Evolutionary conservation across 805 yeast species (phyloP).

Genomic region (Pachysolen tannophilus): DNA sequence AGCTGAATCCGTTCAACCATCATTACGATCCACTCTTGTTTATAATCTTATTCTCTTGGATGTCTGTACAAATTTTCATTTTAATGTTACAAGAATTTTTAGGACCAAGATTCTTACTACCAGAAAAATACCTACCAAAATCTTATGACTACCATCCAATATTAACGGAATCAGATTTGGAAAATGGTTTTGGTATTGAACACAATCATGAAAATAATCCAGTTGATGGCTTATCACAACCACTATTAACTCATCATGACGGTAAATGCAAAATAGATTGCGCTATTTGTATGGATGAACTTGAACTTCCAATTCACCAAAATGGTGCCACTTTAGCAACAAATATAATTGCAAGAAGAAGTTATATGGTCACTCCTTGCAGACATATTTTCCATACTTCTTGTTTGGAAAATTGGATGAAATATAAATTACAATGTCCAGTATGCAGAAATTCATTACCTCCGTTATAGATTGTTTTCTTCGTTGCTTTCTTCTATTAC

Average conservation of each 20-base stretch:
- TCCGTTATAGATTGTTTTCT: slow-evolving; percentile 41
- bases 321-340: slow-evolving; percentile 12
- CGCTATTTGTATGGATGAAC: slow-evolving; percentile 81
- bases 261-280: slow-evolving; percentile 58
- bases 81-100: slow-evolving; percentile 55
- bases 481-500: background rate
- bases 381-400: slow-evolving; percentile 81
- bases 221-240: slow-evolving; percentile 14
- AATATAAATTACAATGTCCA: slow-evolving; percentile 87
- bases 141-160: slow-evolving; percentile 79
- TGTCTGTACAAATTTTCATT: slow-evolving; percentile 47
- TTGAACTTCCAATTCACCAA: slow-evolving; percentile 46
- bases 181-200: slow-evolving; percentile 51
- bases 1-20: slow-evolving; percentile 62
- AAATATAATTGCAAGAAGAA: slow-evolving; percentile 25
- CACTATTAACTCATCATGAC: slow-evolving; percentile 23
- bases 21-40: slow-evolving; percentile 50
- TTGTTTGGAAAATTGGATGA: slow-evolving; percentile 93
- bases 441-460: slow-evolving; percentile 84
- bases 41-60: slow-evolving; percentile 41
- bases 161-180: slow-evolving; percentile 50
- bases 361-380: slow-evolving; percentile 86
- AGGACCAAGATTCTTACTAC: slow-evolving; percentile 82
- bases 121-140: slow-evolving; percentile 65
- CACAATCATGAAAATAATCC: slow-evolving; percentile 28